Evolutionary conservation across 176 grass and related monocot species (phyloP), one percentile per base, ranked within the genome.

Genomic region (Triticum monococcum): DNA sequence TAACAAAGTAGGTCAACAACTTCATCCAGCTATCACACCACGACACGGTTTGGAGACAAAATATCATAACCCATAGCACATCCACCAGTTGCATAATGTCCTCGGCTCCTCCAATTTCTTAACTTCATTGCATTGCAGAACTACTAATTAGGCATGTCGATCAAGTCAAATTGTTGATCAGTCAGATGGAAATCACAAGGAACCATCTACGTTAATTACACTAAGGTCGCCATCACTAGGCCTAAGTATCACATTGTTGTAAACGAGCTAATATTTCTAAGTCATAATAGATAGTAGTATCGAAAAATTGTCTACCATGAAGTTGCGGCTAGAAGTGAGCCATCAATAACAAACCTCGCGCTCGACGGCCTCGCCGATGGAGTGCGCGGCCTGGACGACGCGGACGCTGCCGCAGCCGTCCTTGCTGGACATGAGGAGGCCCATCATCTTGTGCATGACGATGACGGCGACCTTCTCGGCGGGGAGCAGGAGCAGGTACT

Each of bases 361-460:
- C 80, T 98, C 93, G 48, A 98, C 91, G 68, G 93, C 93, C 56
- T 94, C 92, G 0, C 96, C 93, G 22, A 98, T 89, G 84, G 81
- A 88, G 81, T 94, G 81, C 7, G 96, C 93, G 0, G 86, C 93
- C 63, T 94, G 93, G 76, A 96, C 72, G 13, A 98, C 85, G 3
- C 93, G 93, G 32, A 98, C 88, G 3, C 90, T 90, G 64, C 89
- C 89, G 9, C 90, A 38, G 16, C 91, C 93, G 0, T 91, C 77
- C 79, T 92, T 93, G 79, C 84, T 86, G 28, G 91, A 88, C 90
- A 96, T 92, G 76, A 94, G 72, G 45, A 96, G 77, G 3, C 92
- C 84, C 96, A 98, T 96, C 91, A 98, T 93, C 85, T 94, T 98
- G 83, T 88, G 94, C 96, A 96, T 98, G 75, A 94, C 88, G 60